Percentiles rank a stretch among this genome's conserved stretches.
Conservation (phyloP, 768 basidiomycete species). For the Scleroderma bovista region DNA sequence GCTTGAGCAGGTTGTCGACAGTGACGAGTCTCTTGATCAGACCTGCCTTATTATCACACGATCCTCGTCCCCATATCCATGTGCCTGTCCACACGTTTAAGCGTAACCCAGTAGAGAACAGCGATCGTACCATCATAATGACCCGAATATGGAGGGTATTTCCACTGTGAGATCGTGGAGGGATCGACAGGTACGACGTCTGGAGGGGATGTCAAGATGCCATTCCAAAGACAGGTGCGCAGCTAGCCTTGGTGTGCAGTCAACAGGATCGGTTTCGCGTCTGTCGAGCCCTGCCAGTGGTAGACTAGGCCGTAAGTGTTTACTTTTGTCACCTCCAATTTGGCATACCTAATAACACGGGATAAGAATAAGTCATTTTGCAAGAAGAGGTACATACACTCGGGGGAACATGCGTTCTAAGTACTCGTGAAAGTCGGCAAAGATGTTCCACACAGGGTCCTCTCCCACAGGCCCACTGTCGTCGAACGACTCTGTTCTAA, state of each 20-base stretch:
- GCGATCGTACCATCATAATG: constrained; percentile 40
- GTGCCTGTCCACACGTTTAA: constrained; percentile 28
- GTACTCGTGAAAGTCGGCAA: too few relatives aligned
- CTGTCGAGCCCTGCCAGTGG: too few relatives aligned
- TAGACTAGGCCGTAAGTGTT: too few relatives aligned
- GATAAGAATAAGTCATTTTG: too few relatives aligned
- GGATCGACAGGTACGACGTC: constrained; percentile 63
- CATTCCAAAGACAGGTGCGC: not conserved
- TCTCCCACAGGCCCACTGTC: too few relatives aligned
- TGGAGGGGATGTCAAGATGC: constrained; percentile 13
- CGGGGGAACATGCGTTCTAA: too few relatives aligned
- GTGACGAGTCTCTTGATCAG: constrained; percentile 49
- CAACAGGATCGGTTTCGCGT: constrained; percentile 48
- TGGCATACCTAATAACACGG: too few relatives aligned
- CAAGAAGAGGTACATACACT: too few relatives aligned
- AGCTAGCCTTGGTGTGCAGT: constrained; percentile 42
- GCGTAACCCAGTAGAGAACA: not conserved
- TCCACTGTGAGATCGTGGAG: constrained; percentile 49
- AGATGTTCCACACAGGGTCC: too few relatives aligned
- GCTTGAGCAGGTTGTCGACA: constrained; percentile 41
- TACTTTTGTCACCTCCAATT: too few relatives aligned
- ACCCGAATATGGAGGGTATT: constrained; percentile 54
- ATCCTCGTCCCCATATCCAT: constrained; percentile 73
- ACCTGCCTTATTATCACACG: constrained; percentile 66
- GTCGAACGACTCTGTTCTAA: too few relatives aligned